Conservation (phyloP, 768 basidiomycete genomes). For the Mycena epipterygia region DNA sequence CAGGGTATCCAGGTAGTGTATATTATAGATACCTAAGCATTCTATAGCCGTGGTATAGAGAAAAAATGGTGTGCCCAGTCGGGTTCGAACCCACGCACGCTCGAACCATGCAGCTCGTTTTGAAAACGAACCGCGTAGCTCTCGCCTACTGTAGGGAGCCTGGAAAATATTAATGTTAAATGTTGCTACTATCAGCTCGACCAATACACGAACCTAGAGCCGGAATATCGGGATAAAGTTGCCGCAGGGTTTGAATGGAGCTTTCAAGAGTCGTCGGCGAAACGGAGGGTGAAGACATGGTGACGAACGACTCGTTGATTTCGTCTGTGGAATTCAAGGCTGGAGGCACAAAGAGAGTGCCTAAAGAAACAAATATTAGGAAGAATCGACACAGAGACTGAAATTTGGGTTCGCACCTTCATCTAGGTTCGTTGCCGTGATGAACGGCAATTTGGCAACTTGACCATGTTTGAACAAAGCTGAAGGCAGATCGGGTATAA, state of each 20-base stretch:
- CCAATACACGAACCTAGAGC: constrained; percentile 38
- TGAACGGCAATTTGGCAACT: constrained; percentile 57
- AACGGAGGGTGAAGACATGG: constrained; percentile 44
- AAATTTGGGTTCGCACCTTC: constrained; percentile 51
- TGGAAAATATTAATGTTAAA: too few relatives aligned
- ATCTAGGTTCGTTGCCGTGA: constrained; percentile 59
- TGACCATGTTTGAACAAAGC: constrained; percentile 46
- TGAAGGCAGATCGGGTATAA: constrained; percentile 56
- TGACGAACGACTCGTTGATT: constrained; percentile 37
- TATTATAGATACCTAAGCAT: too few relatives aligned
- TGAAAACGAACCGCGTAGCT: too few relatives aligned
- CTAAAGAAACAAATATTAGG: constrained; percentile 40
- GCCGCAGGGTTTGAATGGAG: constrained; percentile 42
- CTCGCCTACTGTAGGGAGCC: too few relatives aligned
- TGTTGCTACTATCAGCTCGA: too few relatives aligned
- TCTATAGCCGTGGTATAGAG: too few relatives aligned
- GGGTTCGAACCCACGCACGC: too few relatives aligned
- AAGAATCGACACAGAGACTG: neutral
- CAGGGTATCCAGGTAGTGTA: too few relatives aligned
- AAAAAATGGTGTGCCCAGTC: too few relatives aligned
- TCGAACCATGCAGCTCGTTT: too few relatives aligned
- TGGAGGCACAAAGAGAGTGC: constrained; percentile 46
- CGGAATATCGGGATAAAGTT: constrained; percentile 59
- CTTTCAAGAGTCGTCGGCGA: constrained; percentile 29
- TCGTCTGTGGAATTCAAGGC: constrained; percentile 42